A percentile compares a stretch with the other conserved stretches of the same genome.
Evolutionary conservation across 805 yeast genomes (phyloP).

Genomic region (Myxozyma sirexii): DNA sequence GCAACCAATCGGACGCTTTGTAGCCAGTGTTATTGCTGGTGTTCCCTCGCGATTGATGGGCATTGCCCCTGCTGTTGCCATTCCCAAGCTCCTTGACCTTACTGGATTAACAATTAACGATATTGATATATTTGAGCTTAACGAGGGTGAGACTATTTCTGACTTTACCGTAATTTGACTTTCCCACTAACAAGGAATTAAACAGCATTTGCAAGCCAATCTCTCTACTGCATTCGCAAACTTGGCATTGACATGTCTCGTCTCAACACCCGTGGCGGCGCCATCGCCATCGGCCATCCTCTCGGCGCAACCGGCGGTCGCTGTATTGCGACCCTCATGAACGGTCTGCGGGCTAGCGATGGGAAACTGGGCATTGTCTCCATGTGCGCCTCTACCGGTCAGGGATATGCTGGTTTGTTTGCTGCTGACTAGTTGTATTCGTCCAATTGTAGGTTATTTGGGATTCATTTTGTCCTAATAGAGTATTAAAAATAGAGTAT

Average conservation of each 20-base stretch:
- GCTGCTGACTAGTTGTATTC: too few relatives aligned
- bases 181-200: too few relatives aligned
- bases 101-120: conserved; percentile 61
- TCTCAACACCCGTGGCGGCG: conserved; percentile 89
- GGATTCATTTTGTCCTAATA: too few relatives aligned
- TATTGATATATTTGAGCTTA: conserved; percentile 79
- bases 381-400: too few relatives aligned
- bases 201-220: conserved; percentile 84
- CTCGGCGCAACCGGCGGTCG: conserved; percentile 66
- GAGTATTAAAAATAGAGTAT: too few relatives aligned
- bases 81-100: conserved; percentile 83
- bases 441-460: too few relatives aligned
- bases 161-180: neutral
- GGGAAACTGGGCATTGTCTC: conserved; percentile 46
- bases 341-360: conserved; percentile 42
- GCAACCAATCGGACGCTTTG: conserved; percentile 75
- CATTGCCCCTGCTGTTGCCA: conserved; percentile 83
- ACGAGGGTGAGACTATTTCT: conserved; percentile 49
- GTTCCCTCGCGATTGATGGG: conserved; percentile 84
- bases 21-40: conserved; percentile 92
- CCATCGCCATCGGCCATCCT: conserved; percentile 92
- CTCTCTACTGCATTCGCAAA: conserved; percentile 75
- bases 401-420: too few relatives aligned
- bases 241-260: conserved; percentile 62
- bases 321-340: conserved; percentile 44